Percentiles rank a stretch among this genome's conserved stretches.
Evolutionary conservation across 2,329 filamentous ascomycete genomes (phyloP).

Genomic region (Aureobasidium sp.): DNA sequence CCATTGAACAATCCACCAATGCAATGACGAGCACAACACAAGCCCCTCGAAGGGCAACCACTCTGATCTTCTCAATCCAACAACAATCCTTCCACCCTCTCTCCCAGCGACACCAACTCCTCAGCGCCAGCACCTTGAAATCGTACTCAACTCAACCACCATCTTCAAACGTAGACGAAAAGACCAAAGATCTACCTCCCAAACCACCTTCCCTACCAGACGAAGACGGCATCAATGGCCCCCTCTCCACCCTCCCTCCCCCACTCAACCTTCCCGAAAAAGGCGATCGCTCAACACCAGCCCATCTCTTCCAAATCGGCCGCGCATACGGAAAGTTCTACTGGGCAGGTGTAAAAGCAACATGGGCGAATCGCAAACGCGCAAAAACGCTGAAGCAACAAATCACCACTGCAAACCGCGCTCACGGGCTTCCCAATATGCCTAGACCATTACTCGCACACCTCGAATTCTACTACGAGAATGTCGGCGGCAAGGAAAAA

Average conservation of each 20-base stretch:
- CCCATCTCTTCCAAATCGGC: conserved; percentile 56
- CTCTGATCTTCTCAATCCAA: background rate
- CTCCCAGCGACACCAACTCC: background rate
- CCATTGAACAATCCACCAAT: conserved; percentile 3
- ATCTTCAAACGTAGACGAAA: conserved; percentile 5
- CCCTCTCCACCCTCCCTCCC: conserved; percentile 64
- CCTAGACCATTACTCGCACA: conserved; percentile 1
- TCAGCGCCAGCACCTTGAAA: background rate
- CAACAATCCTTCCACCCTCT: background rate
- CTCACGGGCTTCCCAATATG: background rate
- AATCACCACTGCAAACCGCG: background rate
- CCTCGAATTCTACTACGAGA: conserved; percentile 4
- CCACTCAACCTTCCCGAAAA: conserved; percentile 57
- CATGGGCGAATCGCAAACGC: conserved; percentile 58
- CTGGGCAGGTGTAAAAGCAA: conserved; percentile 71
- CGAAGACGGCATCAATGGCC: conserved; percentile 56
- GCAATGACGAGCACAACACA: conserved; percentile 8
- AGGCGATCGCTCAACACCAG: conserved; percentile 38
- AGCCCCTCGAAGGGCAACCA: background rate
- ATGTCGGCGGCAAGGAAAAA: background rate
- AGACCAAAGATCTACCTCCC: background rate
- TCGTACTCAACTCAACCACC: background rate
- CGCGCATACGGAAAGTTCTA: conserved; percentile 79
- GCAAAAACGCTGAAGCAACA: conserved; percentile 21
- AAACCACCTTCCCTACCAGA: background rate